A percentile compares a stretch with the other conserved stretches of the same genome.
phyloP scores from a whole-genome alignment of 2,329 filamentous ascomycete species.

The Microsporum ferrugineum region DNA sequence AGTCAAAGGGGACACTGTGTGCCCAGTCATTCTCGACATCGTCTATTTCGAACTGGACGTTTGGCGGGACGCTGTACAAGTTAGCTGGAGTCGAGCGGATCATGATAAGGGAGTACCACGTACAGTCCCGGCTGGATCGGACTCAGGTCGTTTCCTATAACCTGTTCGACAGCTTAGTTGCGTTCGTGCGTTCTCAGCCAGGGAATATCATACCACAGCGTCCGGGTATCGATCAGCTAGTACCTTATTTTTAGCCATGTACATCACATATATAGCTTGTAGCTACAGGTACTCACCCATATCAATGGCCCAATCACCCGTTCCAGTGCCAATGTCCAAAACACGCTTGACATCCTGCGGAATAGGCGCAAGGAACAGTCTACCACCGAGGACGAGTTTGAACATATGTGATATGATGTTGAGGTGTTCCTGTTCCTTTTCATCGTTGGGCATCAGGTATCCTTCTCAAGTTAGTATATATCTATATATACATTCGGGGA shows the following conservation, averaged over 20 bases:
- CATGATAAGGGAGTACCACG: conserved; percentile 16
- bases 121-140: conserved; percentile 13
- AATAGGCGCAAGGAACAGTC: conserved; percentile 30
- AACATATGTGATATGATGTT: conserved; percentile 29
- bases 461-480: background rate
- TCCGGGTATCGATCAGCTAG: background rate
- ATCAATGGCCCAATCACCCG: conserved; percentile 35
- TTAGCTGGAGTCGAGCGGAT: conserved; percentile 11
- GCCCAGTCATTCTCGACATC: conserved; percentile 51
- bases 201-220: background rate
- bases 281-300: background rate
- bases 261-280: background rate
- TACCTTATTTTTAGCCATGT: background rate
- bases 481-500: background rate
- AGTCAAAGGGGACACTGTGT: conserved; percentile 44
- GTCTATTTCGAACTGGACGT: conserved; percentile 51
- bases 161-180: conserved; percentile 4
- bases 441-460: conserved; percentile 28
- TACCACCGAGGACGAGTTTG: conserved; percentile 26
- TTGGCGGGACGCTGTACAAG: conserved; percentile 43
- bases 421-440: conserved; percentile 26
- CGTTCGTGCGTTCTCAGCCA: background rate
- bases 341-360: conserved; percentile 27
- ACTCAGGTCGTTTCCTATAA: conserved; percentile 14
- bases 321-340: conserved; percentile 44